Evolutionary conservation across 2,329 filamentous ascomycete species (phyloP).

Genomic region (Arachnopeziza araneosa): DNA sequence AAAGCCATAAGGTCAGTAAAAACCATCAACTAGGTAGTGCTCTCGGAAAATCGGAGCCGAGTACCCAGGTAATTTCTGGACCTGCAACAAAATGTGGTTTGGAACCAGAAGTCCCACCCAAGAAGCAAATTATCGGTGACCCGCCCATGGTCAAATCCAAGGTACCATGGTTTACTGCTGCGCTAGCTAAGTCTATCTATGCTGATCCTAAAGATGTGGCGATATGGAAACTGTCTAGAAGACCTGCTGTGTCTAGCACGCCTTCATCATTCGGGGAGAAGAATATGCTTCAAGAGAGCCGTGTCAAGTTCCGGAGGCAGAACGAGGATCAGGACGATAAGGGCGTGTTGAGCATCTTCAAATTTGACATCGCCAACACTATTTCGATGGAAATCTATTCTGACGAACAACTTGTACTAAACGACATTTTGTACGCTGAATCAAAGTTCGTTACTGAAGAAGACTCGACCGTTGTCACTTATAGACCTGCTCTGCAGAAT

Average conservation of each 20-base stretch:
- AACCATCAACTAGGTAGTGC: background rate
- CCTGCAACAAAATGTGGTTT: background rate
- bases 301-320: background rate
- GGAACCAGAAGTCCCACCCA: background rate
- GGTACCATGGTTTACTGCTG: background rate
- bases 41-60: background rate
- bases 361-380: background rate
- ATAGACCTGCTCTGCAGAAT: background rate
- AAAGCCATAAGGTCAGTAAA: background rate
- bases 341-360: background rate
- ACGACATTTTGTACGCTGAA: background rate
- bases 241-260: background rate
- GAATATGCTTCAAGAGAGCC: background rate
- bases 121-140: no score
- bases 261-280: background rate
- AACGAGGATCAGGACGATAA: background rate
- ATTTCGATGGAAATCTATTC: background rate
- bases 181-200: background rate
- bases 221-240: background rate
- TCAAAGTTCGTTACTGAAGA: background rate
- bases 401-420: background rate
- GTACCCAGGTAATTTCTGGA: background rate
- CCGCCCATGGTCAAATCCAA: background rate
- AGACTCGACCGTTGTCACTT: background rate
- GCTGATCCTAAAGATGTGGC: background rate